Evolutionary conservation across 805 yeast genomes (phyloP), one percentile per base, ranked within the genome.

Genomic region (Blastobotrys chiropterorum): DNA sequence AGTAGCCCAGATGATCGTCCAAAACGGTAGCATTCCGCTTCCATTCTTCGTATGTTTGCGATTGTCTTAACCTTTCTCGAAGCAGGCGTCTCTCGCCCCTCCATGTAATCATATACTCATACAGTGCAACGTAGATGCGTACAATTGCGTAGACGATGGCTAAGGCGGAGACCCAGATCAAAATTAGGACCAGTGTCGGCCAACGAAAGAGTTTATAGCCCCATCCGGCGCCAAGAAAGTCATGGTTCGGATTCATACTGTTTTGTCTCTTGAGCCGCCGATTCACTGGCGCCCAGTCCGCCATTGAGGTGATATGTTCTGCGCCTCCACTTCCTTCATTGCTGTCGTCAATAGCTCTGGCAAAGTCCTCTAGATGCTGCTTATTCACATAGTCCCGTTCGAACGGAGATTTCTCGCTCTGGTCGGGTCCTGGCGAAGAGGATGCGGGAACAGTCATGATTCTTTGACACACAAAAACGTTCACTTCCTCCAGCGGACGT

Each of bases 41-140:
- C 86, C 90, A 86, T 55, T 86, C 88, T 3, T 70, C 64, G 60
- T 85, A 86, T 22, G 68, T 74, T 16, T 60, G 61, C 0, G 87
- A 75, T 0, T 62, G 55, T 46, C 84, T 66, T 51, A 86, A 67
- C n/a, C 70, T 67, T 15, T 72, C 71, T 5, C 87, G 64, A 20
- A 85, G 66, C 34, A 56, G 59, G 49, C 73, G 72, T 38, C 86
- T 72, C 52, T 74, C 70, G 2, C 88, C 89, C 0, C 78, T 72
- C 82, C 86, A 82, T 1, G 83, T 76, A 53, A 81, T 66, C 30
- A 75, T 60, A 50, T 76, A 73, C 62, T 86, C 95, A 63, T 78
- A 80, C 1, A 81, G 64, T 0, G 86, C 78, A 31, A 86, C 88
- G 58, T 80, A 79, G 2, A 78, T 58, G 44, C 95, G 67, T 1